Base-by-base conservation (phyloP, 441 rosid genomes). In the Biscutella laevigata region DNA sequence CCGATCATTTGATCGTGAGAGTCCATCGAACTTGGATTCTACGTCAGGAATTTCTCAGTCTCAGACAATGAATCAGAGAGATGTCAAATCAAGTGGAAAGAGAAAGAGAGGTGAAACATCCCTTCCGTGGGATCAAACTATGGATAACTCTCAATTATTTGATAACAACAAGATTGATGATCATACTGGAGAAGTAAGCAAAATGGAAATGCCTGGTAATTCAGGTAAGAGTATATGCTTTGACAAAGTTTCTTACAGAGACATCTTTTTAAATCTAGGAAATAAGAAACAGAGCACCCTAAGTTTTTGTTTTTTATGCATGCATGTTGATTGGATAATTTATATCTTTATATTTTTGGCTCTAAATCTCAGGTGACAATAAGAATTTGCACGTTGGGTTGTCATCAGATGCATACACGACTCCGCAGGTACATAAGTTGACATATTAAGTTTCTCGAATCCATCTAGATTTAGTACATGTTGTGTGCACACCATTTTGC, bases 1-100 rank as follows among this genome's bases (percentile, higher is more conserved):
- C 59, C 74, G 76, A 59, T 91, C 94, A 39, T 81, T 78, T 59
- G 97, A 94, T 69, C 95, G 82, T 40, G 99, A 83, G 74, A 89
- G 99, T 71, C 92, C 97, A 37, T 83, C 98, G 46, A 89, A 86
- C 82, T 73, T 86, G 75, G 99, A 86, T 62, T 77, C 95, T 26
- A 77, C 82, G 64, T 83, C 96, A 57, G 87, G 88, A 57, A 80
- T 76, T 57, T 80, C 92, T 8, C 96, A 84, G 65, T 74, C 97
- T 17, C 99, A 86, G 64, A 52, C 76, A 46, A 53, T 36, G 64
- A 72, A 61, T 70, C 77, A 77, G 61, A 81, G 73, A 52, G 89
- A 84, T 58, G 70, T 64, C 59, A 89, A 79, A 56, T 67, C 62
- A 16, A 74, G 77, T 30, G 52, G 77, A 36, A 90, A 90, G 84